A percentile compares a stretch with the other conserved stretches of the same genome.
These are phyloP conservation scores for Salix purpurea DNA, from an alignment of 345 rosid genomes.

Conservation along the genomic window DNA sequence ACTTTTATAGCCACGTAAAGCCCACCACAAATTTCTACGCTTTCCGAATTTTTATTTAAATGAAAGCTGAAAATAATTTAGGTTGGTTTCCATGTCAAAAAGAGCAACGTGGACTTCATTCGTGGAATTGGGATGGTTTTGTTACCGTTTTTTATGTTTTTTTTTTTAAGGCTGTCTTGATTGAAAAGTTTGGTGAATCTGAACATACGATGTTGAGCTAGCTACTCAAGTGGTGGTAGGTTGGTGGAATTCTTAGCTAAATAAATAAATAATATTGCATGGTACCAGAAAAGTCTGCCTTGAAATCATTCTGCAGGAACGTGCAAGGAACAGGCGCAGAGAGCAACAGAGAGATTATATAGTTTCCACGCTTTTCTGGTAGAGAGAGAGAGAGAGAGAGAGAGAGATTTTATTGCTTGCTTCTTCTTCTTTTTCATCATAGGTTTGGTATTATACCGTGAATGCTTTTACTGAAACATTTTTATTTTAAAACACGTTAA, in stretches of 20 bases:
- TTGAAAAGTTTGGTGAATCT: background rate
- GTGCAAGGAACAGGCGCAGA: conserved; percentile 2
- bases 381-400: background rate
- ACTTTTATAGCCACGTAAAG: conserved; percentile 18
- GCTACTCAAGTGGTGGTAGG: background rate
- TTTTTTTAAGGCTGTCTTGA: background rate
- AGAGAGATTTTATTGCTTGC: background rate
- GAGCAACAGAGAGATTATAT: background rate
- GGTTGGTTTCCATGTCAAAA: conserved; percentile 23
- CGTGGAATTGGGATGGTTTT: conserved; percentile 8
- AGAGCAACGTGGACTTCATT: conserved; percentile 11
- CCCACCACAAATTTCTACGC: background rate
- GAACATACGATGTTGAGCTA: background rate
- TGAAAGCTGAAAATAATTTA: conserved; percentile 18
- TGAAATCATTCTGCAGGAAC: conserved; percentile 28
- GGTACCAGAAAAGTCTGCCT: conserved; percentile 23
- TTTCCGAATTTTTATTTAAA: background rate
- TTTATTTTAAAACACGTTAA: no score
- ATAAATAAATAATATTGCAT: background rate
- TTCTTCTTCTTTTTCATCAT: no score
- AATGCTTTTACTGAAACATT: no score
- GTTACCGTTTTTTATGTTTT: background rate
- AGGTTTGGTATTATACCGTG: no score
- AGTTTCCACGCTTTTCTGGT: background rate
- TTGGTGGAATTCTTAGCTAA: background rate